Evolutionary conservation across 2,329 filamentous ascomycete genomes (phyloP).

Genomic region (Exserohilum turcica): DNA sequence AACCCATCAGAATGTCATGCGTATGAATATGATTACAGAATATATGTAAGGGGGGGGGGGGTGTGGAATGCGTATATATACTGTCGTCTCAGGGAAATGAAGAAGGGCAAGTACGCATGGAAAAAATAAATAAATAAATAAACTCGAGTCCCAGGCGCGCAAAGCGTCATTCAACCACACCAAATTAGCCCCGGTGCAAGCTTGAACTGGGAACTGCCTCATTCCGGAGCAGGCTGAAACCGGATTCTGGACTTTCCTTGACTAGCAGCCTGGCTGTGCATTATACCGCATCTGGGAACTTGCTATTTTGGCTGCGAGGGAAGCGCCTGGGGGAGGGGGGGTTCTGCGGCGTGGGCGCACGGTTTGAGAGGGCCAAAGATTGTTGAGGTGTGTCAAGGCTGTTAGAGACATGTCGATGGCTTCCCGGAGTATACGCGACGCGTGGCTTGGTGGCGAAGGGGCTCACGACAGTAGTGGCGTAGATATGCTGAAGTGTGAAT

Average conservation of each 20-base stretch:
- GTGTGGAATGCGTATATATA: too few relatives aligned
- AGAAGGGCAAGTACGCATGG: too few relatives aligned
- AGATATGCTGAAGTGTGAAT: too few relatives aligned
- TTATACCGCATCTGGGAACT: slow-evolving; percentile 4
- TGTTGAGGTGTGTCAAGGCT: slow-evolving; percentile 31
- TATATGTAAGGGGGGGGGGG: too few relatives aligned
- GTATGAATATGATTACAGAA: too few relatives aligned
- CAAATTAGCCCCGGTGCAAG: too few relatives aligned
- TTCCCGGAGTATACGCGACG: slow-evolving; percentile 16
- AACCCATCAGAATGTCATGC: too few relatives aligned
- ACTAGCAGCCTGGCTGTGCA: neutral
- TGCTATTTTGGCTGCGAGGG: slow-evolving; percentile 11
- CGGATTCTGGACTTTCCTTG: slow-evolving; percentile 27
- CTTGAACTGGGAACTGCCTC: slow-evolving; percentile 7
- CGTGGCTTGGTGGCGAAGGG: slow-evolving; percentile 10
- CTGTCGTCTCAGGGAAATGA: too few relatives aligned
- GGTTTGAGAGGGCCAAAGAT: slow-evolving; percentile 13
- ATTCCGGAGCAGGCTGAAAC: slow-evolving; percentile 35
- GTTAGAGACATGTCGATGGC: slow-evolving; percentile 27
- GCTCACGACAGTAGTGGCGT: too few relatives aligned
- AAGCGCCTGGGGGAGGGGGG: slow-evolving; percentile 20
- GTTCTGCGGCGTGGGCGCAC: slow-evolving; percentile 14
- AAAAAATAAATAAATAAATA: too few relatives aligned
- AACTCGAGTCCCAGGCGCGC: slow-evolving; percentile 1
- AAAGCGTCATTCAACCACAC: neutral